phyloP scores from a whole-genome alignment of 2,329 filamentous ascomycete species.

The Hypoxylon sp. region DNA sequence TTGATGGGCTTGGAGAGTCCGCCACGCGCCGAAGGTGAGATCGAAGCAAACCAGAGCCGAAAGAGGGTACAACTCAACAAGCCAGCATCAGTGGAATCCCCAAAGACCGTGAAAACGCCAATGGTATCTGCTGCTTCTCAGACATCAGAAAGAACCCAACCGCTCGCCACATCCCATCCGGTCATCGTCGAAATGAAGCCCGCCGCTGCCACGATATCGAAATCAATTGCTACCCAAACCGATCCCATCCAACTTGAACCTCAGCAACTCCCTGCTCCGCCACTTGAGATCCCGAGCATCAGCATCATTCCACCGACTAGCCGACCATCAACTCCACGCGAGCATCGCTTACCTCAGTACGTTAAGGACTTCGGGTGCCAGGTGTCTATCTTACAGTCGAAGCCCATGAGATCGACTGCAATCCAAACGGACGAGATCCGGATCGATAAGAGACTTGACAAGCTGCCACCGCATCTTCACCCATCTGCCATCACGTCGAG shows the following conservation, averaged over 20 bases:
- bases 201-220: slow-evolving; percentile 56
- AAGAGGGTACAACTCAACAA: slow-evolving; percentile 73
- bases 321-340: slow-evolving; percentile 81
- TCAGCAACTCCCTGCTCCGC: slow-evolving; percentile 48
- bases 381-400: slow-evolving; percentile 68
- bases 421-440: slow-evolving; percentile 93
- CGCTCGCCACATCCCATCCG: slow-evolving; percentile 71
- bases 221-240: slow-evolving; percentile 73
- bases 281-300: slow-evolving; percentile 81
- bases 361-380: slow-evolving; percentile 88
- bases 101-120: slow-evolving; percentile 51
- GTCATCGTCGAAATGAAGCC: slow-evolving; percentile 58
- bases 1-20: slow-evolving; percentile 59
- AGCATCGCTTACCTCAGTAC: slow-evolving; percentile 81
- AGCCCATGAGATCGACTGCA: slow-evolving; percentile 64
- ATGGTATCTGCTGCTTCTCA: slow-evolving; percentile 77
- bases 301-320: slow-evolving; percentile 90
- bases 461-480: slow-evolving; percentile 81
- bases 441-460: slow-evolving; percentile 80
- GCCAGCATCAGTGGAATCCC: slow-evolving; percentile 63
- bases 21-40: slow-evolving; percentile 66
- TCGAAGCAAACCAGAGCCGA: slow-evolving; percentile 79
- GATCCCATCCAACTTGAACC: slow-evolving; percentile 52
- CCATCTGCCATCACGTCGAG: slow-evolving; percentile 79
- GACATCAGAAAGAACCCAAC: slow-evolving; percentile 71